phyloP scores from a whole-genome alignment of 2,329 filamentous ascomycete species.

The Cladophialophora bantiana region DNA sequence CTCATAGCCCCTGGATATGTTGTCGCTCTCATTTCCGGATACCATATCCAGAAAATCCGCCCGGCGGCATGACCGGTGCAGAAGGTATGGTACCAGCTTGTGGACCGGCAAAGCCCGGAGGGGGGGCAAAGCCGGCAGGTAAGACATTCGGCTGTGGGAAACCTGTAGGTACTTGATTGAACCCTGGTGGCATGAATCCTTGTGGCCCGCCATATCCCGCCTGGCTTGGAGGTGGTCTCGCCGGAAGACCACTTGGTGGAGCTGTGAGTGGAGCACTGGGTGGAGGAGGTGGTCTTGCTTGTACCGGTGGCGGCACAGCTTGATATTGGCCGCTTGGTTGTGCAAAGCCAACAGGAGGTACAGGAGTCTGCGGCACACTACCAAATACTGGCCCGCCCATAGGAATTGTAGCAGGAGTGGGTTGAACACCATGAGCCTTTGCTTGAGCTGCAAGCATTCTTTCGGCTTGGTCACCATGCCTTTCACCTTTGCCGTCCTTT shows the following conservation, averaged over 20 bases:
- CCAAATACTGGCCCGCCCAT: slow-evolving; percentile 50
- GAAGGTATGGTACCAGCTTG: slow-evolving; percentile 32
- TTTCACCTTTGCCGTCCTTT: slow-evolving; percentile 96
- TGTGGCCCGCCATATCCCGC: slow-evolving; percentile 72
- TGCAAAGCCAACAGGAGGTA: slow-evolving; percentile 53
- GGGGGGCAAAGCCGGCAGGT: slow-evolving; percentile 59
- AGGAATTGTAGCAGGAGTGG: slow-evolving; percentile 75
- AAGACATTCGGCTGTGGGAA: slow-evolving; percentile 51
- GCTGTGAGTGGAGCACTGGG: slow-evolving; percentile 59
- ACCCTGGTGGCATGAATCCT: slow-evolving; percentile 57
- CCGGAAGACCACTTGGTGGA: slow-evolving; percentile 64
- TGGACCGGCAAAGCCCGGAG: slow-evolving; percentile 54
- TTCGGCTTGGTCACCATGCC: slow-evolving; percentile 94
- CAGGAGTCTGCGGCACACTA: slow-evolving; percentile 38
- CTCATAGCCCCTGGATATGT: not conserved
- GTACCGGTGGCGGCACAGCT: slow-evolving; percentile 51
- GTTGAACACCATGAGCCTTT: slow-evolving; percentile 90
- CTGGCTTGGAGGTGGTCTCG: slow-evolving; percentile 73
- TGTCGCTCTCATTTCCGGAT: slow-evolving; percentile 32
- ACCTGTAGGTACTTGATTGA: slow-evolving; percentile 45
- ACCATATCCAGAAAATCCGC: slow-evolving; percentile 34
- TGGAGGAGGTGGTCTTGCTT: slow-evolving; percentile 62
- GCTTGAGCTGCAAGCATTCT: slow-evolving; percentile 89
- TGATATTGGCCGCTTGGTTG: slow-evolving; percentile 51
- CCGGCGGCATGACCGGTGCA: slow-evolving; percentile 38